Percentiles rank a stretch among this genome's conserved stretches.
phyloP scores from a whole-genome alignment of 1,284 basidiomycete genomes.

The Cutaneotrichosporon sp. region DNA sequence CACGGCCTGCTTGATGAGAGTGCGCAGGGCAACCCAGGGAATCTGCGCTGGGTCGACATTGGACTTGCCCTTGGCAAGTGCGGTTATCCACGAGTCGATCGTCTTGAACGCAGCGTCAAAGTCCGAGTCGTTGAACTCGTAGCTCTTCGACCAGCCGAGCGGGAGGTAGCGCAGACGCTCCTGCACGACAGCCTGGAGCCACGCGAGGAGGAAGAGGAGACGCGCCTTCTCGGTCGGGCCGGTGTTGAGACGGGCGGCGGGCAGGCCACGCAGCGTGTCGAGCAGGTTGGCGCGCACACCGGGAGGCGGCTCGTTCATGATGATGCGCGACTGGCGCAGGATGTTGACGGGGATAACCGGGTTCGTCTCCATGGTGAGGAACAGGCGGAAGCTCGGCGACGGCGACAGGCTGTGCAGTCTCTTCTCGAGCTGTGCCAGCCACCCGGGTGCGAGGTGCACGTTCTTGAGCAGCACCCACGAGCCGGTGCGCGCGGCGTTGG shows the following conservation, averaged over 20 bases:
- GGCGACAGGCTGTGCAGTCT: slow-evolving; percentile 89
- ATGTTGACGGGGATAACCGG: slow-evolving; percentile 85
- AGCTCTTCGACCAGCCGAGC: slow-evolving; percentile 90
- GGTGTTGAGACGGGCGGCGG: slow-evolving; percentile 63
- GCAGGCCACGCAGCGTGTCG: slow-evolving; percentile 80
- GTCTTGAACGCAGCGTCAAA: slow-evolving; percentile 88
- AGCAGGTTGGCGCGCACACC: slow-evolving; percentile 92
- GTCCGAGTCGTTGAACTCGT: slow-evolving; percentile 98
- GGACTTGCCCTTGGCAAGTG: slow-evolving; percentile 77
- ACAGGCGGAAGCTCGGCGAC: slow-evolving; percentile 85
- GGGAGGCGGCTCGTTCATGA: slow-evolving; percentile 97
- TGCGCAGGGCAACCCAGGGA: slow-evolving; percentile 89
- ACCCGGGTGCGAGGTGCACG: slow-evolving; percentile 88
- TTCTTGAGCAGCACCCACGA: slow-evolving; percentile 95
- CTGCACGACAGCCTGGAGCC: slow-evolving; percentile 96
- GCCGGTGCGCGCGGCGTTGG: slow-evolving; percentile 82
- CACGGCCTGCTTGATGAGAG: slow-evolving; percentile 88
- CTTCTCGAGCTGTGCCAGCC: slow-evolving; percentile 94
- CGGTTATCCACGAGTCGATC: slow-evolving; percentile 83
- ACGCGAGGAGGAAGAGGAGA: slow-evolving; percentile 91
- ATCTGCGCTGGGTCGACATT: slow-evolving; percentile 88
- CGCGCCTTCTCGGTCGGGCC: slow-evolving; percentile 90
- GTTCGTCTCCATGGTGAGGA: slow-evolving; percentile 95
- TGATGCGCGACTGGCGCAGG: slow-evolving; percentile 85
- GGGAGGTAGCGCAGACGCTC: slow-evolving; percentile 93